These are phyloP conservation scores for Epichloe festucae DNA, from an alignment of 2,329 filamentous ascomycete species.

Conservation along the genomic window DNA sequence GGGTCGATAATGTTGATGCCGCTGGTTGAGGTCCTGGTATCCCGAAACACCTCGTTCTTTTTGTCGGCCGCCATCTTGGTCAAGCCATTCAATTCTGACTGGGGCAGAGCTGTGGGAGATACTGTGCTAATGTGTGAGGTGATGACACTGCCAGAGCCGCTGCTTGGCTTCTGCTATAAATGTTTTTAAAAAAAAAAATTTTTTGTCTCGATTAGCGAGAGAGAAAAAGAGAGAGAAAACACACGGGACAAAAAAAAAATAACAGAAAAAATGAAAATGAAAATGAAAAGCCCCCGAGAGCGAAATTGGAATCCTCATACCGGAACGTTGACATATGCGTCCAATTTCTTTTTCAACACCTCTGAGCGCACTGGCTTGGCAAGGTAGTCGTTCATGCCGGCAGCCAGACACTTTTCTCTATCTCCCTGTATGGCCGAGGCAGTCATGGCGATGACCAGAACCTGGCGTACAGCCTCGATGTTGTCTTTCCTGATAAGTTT, in stretches of 20 bases:
- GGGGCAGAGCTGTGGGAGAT: constrained; percentile 11
- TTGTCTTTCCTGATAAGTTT: constrained; percentile 66
- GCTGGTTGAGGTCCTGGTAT: constrained; percentile 1
- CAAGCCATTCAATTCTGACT: neutral
- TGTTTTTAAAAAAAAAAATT: neutral
- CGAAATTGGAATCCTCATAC: constrained; percentile 9
- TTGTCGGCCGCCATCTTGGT: constrained; percentile 2
- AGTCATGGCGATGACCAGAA: constrained; percentile 96
- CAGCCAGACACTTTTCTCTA: constrained; percentile 85
- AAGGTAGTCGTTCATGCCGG: constrained; percentile 95
- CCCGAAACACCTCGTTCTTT: neutral
- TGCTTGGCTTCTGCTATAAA: neutral
- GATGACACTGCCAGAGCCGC: neutral
- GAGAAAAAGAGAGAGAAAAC: neutral
- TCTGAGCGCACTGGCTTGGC: constrained; percentile 90
- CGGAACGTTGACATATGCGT: constrained; percentile 36
- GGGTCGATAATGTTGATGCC: constrained; percentile 12
- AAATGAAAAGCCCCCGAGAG: neutral
- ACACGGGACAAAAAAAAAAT: too few species aligned
- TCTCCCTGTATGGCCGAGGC: constrained; percentile 90
- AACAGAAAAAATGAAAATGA: too few species aligned
- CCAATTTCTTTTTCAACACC: constrained; percentile 71
- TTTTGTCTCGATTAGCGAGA: neutral
- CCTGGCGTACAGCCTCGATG: constrained; percentile 62
- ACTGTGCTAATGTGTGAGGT: constrained; percentile 5